Base-by-base conservation (phyloP, 371 early-diverging fungal genomes). In the Coelomomyces lativittatus region DNA sequence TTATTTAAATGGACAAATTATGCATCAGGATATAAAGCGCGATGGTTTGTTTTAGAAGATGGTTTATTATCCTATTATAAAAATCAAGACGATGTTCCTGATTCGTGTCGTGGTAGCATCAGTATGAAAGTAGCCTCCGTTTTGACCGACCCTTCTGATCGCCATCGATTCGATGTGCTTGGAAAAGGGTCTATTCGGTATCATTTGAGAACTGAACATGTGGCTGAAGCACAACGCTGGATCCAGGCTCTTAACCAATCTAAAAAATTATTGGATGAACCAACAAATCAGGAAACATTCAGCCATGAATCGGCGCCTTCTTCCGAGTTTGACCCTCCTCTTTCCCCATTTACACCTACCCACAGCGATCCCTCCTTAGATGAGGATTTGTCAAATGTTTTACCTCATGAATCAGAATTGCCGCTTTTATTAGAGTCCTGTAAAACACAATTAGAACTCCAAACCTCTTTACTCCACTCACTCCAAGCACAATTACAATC, bases 1-100 rank as follows among this genome's bases (percentile, higher is more conserved):
- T 1, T 48, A 53, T 55, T 67, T 54, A 86, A 86, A 54, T 86
- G 85, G 85, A 82, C 81, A 38, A 86, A 86, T 63, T 83, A 78
- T 57, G 80, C 83, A 7, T 58, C 73, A 38, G 85, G 86, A 17
- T 86, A 81, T 68, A 81, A 82, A 51, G 53, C 62, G 27, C 60
- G 86, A 17, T 85, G 78, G 67, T 84, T 85, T 53, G 81, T 80
- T 9, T 67, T 86, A 6, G 85, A 83, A 28, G 67, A 77, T 38
- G 82, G 81, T 39, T 47, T 72, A 14, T 57, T 85, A 19, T 82
- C 83, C 3, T 86, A 86, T 54, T 86, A 76, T 60, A 79, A 82
- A 46, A 66, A 74, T 51, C 62, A 75, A 47, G 75, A 68, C 28
- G 84, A 84, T 49, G 75, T 78, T 23, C 78, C 78, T 17, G 70